phyloP scores from a whole-genome alignment of 371 early-diverging fungal genomes.

The Synchytrium microbalum region DNA sequence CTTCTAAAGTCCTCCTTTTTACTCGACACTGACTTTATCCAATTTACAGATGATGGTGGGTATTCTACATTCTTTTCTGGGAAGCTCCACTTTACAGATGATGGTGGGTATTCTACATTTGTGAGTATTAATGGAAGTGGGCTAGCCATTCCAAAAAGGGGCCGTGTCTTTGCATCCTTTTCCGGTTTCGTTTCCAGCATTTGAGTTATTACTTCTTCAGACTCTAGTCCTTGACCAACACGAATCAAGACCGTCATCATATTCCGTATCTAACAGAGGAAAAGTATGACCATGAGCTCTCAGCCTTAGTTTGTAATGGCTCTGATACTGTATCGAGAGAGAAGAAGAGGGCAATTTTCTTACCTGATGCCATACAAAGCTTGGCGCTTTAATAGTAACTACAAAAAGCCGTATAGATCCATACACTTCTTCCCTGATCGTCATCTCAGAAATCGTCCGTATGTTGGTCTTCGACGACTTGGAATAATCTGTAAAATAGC shows the following conservation, averaged over 20 bases:
- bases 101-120: not conserved
- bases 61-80: not conserved
- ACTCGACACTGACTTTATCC: not conserved
- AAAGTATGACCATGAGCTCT: no score
- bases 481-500: conserved; percentile 67
- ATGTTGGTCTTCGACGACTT: not conserved
- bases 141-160: not conserved
- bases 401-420: conserved; percentile 18
- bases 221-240: conserved; percentile 68
- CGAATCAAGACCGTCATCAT: conserved; percentile 86
- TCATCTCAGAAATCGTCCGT: not conserved
- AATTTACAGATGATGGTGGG: not conserved
- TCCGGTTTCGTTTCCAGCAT: not conserved
- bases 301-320: no score
- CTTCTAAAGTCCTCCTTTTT: not conserved
- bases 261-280: no score
- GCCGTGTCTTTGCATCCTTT: no score
- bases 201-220: conserved; percentile 34
- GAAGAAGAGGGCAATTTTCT: no score
- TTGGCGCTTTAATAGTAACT: conserved; percentile 38
- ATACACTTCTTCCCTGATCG: not conserved
- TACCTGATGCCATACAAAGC: conserved; percentile 96
- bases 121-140: not conserved
- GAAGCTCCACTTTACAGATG: not conserved
- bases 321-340: no score